Evolutionary conservation across 495 filamentous ascomycete genomes (phyloP), one percentile per base, ranked within the genome.

Genomic region (Cladorrhinum samala): DNA sequence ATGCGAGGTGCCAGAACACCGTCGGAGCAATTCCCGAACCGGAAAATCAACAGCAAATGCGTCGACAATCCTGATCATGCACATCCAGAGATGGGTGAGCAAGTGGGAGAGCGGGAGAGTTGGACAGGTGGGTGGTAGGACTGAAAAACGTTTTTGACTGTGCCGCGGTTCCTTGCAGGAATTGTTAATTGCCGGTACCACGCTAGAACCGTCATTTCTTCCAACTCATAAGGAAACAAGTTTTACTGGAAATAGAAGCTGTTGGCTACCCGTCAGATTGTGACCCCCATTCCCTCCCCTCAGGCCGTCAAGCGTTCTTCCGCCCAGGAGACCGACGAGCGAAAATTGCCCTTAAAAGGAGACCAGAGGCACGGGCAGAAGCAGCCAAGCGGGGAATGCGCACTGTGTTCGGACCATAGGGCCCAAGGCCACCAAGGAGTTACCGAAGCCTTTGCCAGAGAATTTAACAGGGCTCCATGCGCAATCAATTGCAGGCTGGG

Each of bases 321-420:
- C 6, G 30, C 14, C 7, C 30, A 7, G 30, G 30, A 37, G 14
- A 37, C 14, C 37, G 24, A 16, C 16, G 30, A 54, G 42, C 47
- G 41, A 48, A 1, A 37, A 41, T 33, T 49, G 36, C 19, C 13
- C 8, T 17, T 7, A 25, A 19, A 43, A 18, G 9, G 49, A n/a
- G 47, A 40, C 20, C 21, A 47, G 45, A 42, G 37, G 38, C 17
- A 45, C 16, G 17, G 14, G 20, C 37, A 39, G 20, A 8, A 19
- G 21, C 17, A 36, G 11, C n/a, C 19, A 38, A 52, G 45, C 39
- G 44, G 17, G 1, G 9, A 14, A 0, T 44, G 49, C 54, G 37
- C 55, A 62, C 59, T 62, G 59, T 62, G 59, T 58, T 58, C 59
- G 59, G 52, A 50, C 36, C 18, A 33, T 39, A 52, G 55, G 59